Evolutionary conservation across 2,329 filamentous ascomycete genomes (phyloP).

Genomic region (Polytolypa hystricis): DNA sequence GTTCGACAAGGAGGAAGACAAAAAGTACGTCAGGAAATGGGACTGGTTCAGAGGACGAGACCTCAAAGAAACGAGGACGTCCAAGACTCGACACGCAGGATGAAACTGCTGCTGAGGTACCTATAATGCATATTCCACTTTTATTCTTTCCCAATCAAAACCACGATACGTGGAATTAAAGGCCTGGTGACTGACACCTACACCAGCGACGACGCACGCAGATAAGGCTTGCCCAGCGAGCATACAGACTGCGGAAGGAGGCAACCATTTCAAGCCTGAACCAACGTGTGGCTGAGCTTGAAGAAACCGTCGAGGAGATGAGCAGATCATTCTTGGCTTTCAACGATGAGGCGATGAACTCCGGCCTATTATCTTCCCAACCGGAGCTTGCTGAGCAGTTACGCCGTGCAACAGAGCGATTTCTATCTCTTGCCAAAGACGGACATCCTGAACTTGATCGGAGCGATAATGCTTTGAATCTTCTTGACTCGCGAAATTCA

Average conservation of each 20-base stretch:
- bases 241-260: constrained; percentile 76
- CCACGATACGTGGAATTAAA: not conserved
- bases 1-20: not conserved
- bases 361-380: constrained; percentile 47
- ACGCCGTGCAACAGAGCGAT: constrained; percentile 45
- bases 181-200: not conserved
- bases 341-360: constrained; percentile 49
- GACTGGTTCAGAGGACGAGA: not conserved
- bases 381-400: constrained; percentile 50
- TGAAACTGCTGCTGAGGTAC: constrained; percentile 66
- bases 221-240: constrained; percentile 73
- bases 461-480: constrained; percentile 13
- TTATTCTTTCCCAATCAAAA: not conserved
- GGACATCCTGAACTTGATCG: constrained; percentile 29
- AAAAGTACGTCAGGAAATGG: not conserved
- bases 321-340: constrained; percentile 58
- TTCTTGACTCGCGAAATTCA: not conserved
- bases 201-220: constrained; percentile 67
- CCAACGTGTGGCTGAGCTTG: constrained; percentile 56
- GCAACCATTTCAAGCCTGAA: constrained; percentile 64
- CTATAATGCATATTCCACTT: constrained; percentile 26
- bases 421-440: constrained; percentile 45
- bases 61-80: constrained; percentile 52
- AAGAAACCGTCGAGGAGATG: constrained; percentile 61
- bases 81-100: constrained; percentile 67